Base-by-base conservation (phyloP, 192 early-diverging fungal species). In the Neocallimastix lanati region DNA sequence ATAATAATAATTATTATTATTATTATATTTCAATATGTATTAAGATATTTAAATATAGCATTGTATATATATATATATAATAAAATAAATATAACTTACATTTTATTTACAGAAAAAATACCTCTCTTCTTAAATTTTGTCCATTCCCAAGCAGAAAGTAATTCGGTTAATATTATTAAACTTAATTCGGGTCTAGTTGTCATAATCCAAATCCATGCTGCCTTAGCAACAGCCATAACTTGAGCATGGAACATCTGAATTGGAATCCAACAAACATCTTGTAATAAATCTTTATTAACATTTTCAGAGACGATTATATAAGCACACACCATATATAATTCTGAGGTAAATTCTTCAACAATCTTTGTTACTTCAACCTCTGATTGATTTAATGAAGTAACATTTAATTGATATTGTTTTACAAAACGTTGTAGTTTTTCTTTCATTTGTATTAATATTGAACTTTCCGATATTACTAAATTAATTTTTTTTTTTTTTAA, bases 191-290 rank as follows among this genome's bases (percentile, higher is more conserved):
- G 88, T 38, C 91, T 89, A 77, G 94, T 89, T 18, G 91, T 90
- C 76, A 97, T 89, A 40, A 99, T 84, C 91, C 92, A 93, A 50
- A 90, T 94, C 96, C 96, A 99, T n/a, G 94, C 91, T 11, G 92
- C 87, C 2, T 91, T 88, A n/a, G 92, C 91, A 37, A 94, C 89
- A 78, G 94, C 92, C 87, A 99, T 87, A 36, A 92, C 87, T 50
- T 91, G 87, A 18, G 92, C 88, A 30, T 90, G 90, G 78, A 97
- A 98, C 78, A 94, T 76, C 25, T 90, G 84, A 28, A 96, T 85
- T 11, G 96, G 96, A 79, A 94, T 93, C 90, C 93, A 94, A 30
- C 95, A 95, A 33, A 97, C 82, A 78, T 94, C 88, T 40, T 91
- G 88, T 35, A 96, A 83, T 18, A 97, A 83, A 76, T 97, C 93